phyloP scores from a whole-genome alignment of 1,284 basidiomycete genomes.

The Malassezia caprae region DNA sequence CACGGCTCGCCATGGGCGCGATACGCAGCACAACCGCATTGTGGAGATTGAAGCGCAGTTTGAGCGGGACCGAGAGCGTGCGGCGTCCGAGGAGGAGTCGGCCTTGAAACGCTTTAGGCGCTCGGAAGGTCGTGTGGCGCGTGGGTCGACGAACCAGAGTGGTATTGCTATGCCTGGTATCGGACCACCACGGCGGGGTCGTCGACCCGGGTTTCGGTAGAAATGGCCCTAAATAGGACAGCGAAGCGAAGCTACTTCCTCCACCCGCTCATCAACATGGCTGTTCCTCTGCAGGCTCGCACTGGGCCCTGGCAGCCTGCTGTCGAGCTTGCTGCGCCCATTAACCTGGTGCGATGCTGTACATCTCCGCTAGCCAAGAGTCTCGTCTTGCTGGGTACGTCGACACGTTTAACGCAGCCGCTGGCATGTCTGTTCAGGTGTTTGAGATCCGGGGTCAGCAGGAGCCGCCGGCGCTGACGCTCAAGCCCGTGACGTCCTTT shows the following conservation, averaged over 20 bases:
- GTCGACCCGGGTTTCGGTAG: constrained; percentile 1
- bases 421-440: constrained; percentile 4
- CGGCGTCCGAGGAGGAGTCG: constrained; percentile 9
- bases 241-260: background rate
- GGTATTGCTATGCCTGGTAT: constrained; percentile 16
- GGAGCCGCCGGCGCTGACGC: background rate
- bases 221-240: background rate
- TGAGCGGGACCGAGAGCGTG: constrained; percentile 23
- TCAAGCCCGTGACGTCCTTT: constrained; percentile 12
- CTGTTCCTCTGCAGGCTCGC: constrained; percentile 1
- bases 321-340: constrained; percentile 2
- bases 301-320: constrained; percentile 13
- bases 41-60: constrained; percentile 64
- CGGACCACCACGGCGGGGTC: constrained; percentile 1
- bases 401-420: background rate
- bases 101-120: constrained; percentile 6
- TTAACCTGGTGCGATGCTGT: constrained; percentile 12
- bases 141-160: background rate
- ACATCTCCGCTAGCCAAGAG: constrained; percentile 10
- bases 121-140: background rate
- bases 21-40: constrained; percentile 75
- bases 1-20: constrained; percentile 57
- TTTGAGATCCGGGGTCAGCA: background rate
- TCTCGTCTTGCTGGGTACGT: constrained; percentile 13
- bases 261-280: constrained; percentile 6